A percentile compares a stretch with the other conserved stretches of the same genome.
Conservation (phyloP, 1,284 basidiomycete species). For the Cerrena zonata region DNA sequence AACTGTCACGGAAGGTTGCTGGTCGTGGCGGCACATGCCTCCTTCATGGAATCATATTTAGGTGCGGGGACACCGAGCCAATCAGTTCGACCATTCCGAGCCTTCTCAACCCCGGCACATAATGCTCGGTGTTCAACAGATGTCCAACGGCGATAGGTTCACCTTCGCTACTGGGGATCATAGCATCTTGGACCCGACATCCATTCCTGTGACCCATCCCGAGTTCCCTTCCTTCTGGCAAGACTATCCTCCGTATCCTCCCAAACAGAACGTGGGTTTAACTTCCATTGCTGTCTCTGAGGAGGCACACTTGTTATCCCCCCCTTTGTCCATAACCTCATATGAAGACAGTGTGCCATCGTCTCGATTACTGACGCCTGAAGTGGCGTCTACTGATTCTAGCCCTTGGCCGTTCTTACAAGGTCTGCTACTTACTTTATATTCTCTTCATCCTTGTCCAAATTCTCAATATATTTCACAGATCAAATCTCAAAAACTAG, state of each 20-base stretch:
- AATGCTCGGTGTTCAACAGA: neutral
- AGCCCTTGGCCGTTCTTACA: neutral
- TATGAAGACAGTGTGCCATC: neutral
- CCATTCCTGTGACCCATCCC: neutral
- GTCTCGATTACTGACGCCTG: neutral
- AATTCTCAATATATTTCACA: neutral
- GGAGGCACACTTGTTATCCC: too few species aligned
- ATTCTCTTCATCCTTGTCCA: neutral
- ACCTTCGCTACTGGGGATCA: neutral
- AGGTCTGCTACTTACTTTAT: neutral
- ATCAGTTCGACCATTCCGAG: neutral
- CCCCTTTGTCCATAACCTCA: constrained; percentile 1
- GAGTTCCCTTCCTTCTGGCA: neutral
- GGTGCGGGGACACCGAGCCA: neutral
- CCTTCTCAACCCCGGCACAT: neutral
- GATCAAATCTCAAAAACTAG: neutral
- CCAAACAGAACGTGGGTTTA: neutral
- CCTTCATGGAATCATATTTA: neutral
- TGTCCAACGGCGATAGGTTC: neutral
- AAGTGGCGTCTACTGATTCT: neutral
- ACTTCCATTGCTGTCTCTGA: neutral
- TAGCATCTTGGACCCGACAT: neutral
- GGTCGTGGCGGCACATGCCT: neutral
- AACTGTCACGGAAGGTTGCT: neutral
- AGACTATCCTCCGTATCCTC: neutral